Evolutionary conservation across 2,329 filamentous ascomycete genomes (phyloP), one percentile per base, ranked within the genome.

Genomic region (Ilyonectria mors-panacis): DNA sequence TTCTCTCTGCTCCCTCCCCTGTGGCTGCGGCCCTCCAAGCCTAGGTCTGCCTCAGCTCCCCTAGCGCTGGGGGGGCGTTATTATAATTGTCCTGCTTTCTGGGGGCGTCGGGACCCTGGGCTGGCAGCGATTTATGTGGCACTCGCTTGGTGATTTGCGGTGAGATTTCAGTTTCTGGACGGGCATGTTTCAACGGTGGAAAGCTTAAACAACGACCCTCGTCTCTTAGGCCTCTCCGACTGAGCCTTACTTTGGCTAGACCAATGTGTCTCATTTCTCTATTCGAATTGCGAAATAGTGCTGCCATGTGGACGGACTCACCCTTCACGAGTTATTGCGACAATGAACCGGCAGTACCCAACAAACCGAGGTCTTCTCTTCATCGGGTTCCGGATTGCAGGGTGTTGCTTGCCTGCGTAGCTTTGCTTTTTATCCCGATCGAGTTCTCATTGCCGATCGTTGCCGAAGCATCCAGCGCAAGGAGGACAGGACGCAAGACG

Each of bases 371-470:
- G 50, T 13, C 17, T 48, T 17, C 13, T 54, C 13, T 19, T 44
- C 28, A 30, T 42, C 35, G 23, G 33, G 59, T 42, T 50, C 44
- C 39, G n/a, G 59, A 63, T 56, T 42, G 33, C 59, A 56, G 53
- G 37, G 33, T 53, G 51, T 42, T 62, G 51, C 33, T 28, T 55
- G 7, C 42, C n/a, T 35, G 30, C 10, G 50, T 48, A 21, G 50
- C 59, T 55, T 50, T 26, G 50, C 59, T 55, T 50, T 26, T 55
- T 42, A 55, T 62, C 51, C 59, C 30, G 30, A 48, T 62, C 53
- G 39, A 62, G 59, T 48, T 63, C 30, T 42, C 37, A 28, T 19
- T 56, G 51, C 59, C 44, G 53, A 63, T 50, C 51, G 33, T 47
- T 57, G n/a, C 44, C 59, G 59, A 50, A 56, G 42, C 12, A 33